Evolutionary conservation across 1,139 yeast species (phyloP).

Genomic region (Scheffersomyces titani): DNA sequence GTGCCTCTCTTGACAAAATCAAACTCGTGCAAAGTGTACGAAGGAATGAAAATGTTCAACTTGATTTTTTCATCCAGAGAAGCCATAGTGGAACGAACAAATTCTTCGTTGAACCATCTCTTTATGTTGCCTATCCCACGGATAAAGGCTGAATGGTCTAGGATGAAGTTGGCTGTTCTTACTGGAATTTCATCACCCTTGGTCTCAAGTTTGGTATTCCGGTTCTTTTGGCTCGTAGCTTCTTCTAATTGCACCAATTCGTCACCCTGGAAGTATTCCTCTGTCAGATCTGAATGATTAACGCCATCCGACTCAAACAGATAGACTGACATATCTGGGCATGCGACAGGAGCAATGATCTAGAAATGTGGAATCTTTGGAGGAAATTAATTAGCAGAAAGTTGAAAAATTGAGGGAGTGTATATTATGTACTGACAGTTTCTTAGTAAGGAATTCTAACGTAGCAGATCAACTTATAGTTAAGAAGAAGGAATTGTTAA

Average conservation of each 20-base stretch:
- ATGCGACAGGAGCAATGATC: neutral
- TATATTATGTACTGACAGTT: neutral
- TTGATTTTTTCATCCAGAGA: constrained; percentile 17
- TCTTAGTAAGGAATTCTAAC: neutral
- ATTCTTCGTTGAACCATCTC: constrained; percentile 51
- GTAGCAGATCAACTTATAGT: neutral
- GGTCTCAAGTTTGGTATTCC: neutral
- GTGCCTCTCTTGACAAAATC: constrained; percentile 56
- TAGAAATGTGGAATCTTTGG: neutral
- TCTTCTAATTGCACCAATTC: constrained; percentile 1
- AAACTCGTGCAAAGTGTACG: constrained; percentile 58
- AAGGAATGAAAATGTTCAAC: constrained; percentile 46
- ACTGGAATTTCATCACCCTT: neutral
- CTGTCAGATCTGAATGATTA: neutral
- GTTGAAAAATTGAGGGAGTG: neutral
- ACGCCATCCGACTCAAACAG: constrained; percentile 3
- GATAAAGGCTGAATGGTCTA: constrained; percentile 61
- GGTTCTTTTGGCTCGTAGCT: neutral
- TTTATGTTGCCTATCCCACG: constrained; percentile 62
- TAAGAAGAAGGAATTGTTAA: neutral
- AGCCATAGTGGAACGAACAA: constrained; percentile 25
- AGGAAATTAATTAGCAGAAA: neutral
- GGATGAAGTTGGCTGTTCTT: constrained; percentile 36
- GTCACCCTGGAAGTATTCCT: neutral
- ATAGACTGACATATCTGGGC: constrained; percentile 4